These are phyloP conservation scores for Tricholoma flavovirens DNA, from an alignment of 768 basidiomycete genomes.

Conservation along the genomic window DNA sequence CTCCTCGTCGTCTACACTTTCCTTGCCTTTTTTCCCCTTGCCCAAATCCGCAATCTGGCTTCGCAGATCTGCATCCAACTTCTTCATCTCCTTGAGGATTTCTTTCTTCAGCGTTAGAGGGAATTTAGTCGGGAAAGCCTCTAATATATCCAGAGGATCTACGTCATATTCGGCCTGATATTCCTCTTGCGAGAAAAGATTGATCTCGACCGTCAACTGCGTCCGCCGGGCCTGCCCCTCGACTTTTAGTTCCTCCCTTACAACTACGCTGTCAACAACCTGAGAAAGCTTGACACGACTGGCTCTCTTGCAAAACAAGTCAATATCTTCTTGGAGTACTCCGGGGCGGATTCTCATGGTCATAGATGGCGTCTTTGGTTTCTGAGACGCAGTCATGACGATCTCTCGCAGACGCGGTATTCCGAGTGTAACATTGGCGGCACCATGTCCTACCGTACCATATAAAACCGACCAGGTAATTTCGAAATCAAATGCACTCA, in stretches of 20 bases:
- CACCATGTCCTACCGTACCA: constrained; percentile 74
- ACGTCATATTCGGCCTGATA: constrained; percentile 82
- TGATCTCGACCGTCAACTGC: constrained; percentile 73
- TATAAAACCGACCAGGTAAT: not conserved
- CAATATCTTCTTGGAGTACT: constrained; percentile 49
- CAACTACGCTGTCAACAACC: constrained; percentile 74
- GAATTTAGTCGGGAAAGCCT: constrained; percentile 68
- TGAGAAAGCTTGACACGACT: constrained; percentile 84
- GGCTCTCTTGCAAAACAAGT: constrained; percentile 82
- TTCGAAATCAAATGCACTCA: constrained; percentile 28
- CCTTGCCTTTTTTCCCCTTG: constrained; percentile 56
- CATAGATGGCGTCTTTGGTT: constrained; percentile 98
- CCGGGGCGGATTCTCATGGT: constrained; percentile 63
- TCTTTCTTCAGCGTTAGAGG: constrained; percentile 80
- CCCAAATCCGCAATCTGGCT: constrained; percentile 78
- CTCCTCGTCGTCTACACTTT: constrained; percentile 44
- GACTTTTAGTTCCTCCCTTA: constrained; percentile 70
- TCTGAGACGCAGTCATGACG: constrained; percentile 95
- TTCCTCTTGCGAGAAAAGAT: constrained; percentile 83
- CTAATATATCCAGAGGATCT: constrained; percentile 63
- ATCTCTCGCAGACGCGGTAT: constrained; percentile 98
- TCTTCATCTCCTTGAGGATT: constrained; percentile 81
- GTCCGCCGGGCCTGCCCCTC: constrained; percentile 68
- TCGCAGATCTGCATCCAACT: constrained; percentile 72
- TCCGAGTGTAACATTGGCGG: constrained; percentile 97